Evolutionary conservation across 441 rosid species (phyloP).

Genomic region (Biscutella laevigata): DNA sequence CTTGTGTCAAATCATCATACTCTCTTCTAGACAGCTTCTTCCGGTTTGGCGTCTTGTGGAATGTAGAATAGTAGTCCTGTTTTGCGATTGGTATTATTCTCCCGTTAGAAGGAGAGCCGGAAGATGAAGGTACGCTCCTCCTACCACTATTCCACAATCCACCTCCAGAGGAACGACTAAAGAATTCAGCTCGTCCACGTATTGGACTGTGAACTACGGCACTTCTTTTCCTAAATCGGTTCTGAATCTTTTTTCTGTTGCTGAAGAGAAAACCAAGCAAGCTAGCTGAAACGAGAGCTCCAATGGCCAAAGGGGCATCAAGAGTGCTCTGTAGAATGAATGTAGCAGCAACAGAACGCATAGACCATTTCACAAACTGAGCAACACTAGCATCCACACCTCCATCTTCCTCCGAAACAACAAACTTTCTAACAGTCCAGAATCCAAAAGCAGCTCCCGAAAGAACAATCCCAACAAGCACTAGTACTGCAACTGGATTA

Average conservation of each 20-base stretch:
- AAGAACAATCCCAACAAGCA: constrained; percentile 51
- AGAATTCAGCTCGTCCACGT: constrained; percentile 23
- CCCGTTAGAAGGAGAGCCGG: constrained; percentile 64
- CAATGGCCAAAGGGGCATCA: constrained; percentile 52
- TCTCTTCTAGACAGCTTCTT: constrained; percentile 59
- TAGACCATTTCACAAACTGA: constrained; percentile 87
- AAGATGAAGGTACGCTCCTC: constrained; percentile 35
- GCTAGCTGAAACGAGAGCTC: constrained; percentile 34
- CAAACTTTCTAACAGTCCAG: constrained; percentile 85
- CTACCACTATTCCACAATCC: constrained; percentile 41
- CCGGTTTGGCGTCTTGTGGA: constrained; percentile 46
- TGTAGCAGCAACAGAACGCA: constrained; percentile 57
- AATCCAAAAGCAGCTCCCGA: constrained; percentile 90
- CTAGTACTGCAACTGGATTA: constrained; percentile 61
- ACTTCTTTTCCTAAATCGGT: too few relatives aligned
- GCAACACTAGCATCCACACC: constrained; percentile 71
- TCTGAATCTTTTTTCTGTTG: not conserved
- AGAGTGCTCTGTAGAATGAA: constrained; percentile 77
- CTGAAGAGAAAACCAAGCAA: constrained; percentile 36
- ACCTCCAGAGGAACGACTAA: constrained; percentile 34
- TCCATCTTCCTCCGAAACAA: constrained; percentile 66
- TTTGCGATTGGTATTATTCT: constrained; percentile 13
- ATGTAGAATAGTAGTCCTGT: constrained; percentile 57
- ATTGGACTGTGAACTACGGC: constrained; percentile 20
- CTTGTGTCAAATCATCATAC: constrained; percentile 68